Conservation (phyloP, 2,329 filamentous ascomycete genomes). For the Fusarium papillatum region DNA sequence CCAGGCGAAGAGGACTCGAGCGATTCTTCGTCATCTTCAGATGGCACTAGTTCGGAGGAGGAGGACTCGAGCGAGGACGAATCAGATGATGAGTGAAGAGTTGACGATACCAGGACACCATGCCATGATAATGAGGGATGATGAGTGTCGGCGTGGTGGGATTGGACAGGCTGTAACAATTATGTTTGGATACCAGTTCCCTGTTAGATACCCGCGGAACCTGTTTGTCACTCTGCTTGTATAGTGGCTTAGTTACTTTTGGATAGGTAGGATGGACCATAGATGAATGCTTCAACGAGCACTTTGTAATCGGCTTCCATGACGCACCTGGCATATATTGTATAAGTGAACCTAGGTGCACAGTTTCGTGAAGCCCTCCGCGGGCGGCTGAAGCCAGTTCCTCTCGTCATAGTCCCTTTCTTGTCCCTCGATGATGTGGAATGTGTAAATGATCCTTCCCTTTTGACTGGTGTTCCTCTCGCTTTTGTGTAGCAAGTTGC, state of each 20-base stretch:
- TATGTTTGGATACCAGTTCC: slow-evolving; percentile 31
- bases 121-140: slow-evolving; percentile 20
- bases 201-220: slow-evolving; percentile 41
- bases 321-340: neutral
- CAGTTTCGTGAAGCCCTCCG: slow-evolving; percentile 82
- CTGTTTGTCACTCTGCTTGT: slow-evolving; percentile 23
- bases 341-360: slow-evolving; percentile 50
- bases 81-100: slow-evolving; percentile 38
- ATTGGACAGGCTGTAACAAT: slow-evolving; percentile 42
- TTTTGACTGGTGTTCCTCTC: slow-evolving; percentile 90
- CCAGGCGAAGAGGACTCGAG: slow-evolving; percentile 41
- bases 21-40: slow-evolving; percentile 51
- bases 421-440: slow-evolving; percentile 93
- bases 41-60: slow-evolving; percentile 51
- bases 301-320: neutral
- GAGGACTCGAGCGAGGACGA: slow-evolving; percentile 36
- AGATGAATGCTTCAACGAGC: slow-evolving; percentile 16
- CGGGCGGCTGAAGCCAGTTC: slow-evolving; percentile 95
- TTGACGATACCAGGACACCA: slow-evolving; percentile 25
- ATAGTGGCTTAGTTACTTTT: slow-evolving; percentile 21
- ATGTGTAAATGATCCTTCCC: slow-evolving; percentile 96
- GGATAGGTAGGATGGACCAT: slow-evolving; percentile 9
- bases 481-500: slow-evolving; percentile 95
- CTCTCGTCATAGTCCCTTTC: slow-evolving; percentile 81
- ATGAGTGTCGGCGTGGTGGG: slow-evolving; percentile 14